Conservation (phyloP, 768 basidiomycete genomes). For the Galerina sulciceps region DNA sequence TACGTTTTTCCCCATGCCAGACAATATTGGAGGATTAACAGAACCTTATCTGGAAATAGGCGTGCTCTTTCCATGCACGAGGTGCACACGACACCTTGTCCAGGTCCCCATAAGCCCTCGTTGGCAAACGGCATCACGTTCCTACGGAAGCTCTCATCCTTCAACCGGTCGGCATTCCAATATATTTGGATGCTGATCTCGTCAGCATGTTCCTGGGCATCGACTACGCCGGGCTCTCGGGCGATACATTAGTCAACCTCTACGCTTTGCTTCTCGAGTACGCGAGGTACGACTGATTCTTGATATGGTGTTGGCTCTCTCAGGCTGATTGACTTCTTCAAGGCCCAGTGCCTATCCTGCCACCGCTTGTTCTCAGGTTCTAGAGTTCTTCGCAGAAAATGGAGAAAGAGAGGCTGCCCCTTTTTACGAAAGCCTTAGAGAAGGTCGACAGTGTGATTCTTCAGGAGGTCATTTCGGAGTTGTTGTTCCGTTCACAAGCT, state of each 20-base stretch:
- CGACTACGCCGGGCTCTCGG: neutral
- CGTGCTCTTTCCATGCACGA: constrained; percentile 8
- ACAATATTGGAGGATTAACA: too few species aligned
- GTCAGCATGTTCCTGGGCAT: constrained; percentile 6
- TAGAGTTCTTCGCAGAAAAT: constrained; percentile 5
- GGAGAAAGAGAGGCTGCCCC: neutral
- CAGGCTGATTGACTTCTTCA: neutral
- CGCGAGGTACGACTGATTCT: neutral
- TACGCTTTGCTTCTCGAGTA: constrained; percentile 8
- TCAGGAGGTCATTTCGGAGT: constrained; percentile 1
- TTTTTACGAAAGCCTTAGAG: constrained; percentile 1
- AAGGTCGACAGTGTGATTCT: neutral
- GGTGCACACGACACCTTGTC: constrained; percentile 9
- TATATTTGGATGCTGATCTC: constrained; percentile 1
- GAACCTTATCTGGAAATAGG: neutral
- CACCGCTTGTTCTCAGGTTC: neutral
- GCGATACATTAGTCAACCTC: neutral
- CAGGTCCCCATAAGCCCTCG: constrained; percentile 6
- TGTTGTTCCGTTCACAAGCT: constrained; percentile 1
- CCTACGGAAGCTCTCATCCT: neutral
- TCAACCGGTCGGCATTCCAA: neutral
- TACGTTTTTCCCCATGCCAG: neutral
- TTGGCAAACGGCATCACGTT: constrained; percentile 9
- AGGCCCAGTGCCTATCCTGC: neutral
- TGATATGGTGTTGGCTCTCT: neutral